phyloP scores from a whole-genome alignment of 441 rosid genomes.

The Gossypium trilobum region DNA sequence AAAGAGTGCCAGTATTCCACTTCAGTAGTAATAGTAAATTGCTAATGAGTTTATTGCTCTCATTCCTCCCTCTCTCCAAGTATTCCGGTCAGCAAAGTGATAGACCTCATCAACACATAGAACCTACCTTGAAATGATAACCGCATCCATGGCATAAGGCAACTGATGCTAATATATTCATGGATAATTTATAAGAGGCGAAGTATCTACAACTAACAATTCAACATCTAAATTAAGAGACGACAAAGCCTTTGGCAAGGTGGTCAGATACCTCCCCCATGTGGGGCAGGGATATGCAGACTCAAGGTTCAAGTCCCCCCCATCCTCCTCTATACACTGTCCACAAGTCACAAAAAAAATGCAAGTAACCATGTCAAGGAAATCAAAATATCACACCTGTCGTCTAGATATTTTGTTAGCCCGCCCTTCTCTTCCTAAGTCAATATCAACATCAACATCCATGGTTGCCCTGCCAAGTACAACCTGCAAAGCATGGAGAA shows the following conservation, averaged over 20 bases:
- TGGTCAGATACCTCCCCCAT: neutral
- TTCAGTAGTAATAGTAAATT: conserved; percentile 1
- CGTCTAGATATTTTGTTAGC: conserved; percentile 67
- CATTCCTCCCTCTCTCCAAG: neutral
- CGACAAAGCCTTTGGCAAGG: neutral
- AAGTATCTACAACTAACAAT: neutral
- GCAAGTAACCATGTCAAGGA: conserved; percentile 9
- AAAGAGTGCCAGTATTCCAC: neutral
- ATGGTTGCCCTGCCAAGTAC: conserved; percentile 45
- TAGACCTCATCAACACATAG: neutral
- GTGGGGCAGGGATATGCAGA: neutral
- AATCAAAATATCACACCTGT: conserved; percentile 44
- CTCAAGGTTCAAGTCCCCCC: neutral
- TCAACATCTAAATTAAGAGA: neutral
- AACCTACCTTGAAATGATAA: conserved; percentile 4
- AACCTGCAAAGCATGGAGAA: conserved; percentile 24
- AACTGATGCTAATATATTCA: neutral
- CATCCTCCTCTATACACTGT: neutral
- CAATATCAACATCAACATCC: conserved; percentile 51
- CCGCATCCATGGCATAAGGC: neutral
- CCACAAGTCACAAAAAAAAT: neutral
- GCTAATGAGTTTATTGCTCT: neutral
- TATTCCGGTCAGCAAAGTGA: neutral
- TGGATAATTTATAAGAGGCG: neutral
- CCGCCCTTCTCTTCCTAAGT: conserved; percentile 52